Conservation (phyloP, 139 green algal species). For the Tetraselmis chui region DNA sequence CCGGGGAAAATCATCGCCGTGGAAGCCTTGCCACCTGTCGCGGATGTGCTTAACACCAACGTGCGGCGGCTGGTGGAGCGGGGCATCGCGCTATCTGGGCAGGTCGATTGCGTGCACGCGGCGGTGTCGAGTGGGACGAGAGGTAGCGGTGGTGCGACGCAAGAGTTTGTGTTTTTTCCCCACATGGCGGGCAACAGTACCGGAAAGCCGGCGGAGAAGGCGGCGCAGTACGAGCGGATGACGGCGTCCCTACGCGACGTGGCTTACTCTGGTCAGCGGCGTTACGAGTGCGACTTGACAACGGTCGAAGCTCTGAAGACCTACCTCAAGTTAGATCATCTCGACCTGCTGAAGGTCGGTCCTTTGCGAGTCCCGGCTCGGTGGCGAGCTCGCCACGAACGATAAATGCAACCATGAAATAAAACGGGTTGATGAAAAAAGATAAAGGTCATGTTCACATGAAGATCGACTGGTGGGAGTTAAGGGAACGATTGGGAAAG, state of each 20-base stretch:
- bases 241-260: slow-evolving; percentile 1
- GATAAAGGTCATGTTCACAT: too few species aligned
- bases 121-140: background rate
- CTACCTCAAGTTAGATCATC: background rate
- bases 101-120: slow-evolving; percentile 10
- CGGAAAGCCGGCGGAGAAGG: slow-evolving; percentile 14
- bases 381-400: too few species aligned
- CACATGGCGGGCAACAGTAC: slow-evolving; percentile 29
- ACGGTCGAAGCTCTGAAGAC: slow-evolving; percentile 12
- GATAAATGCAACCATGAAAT: slow-evolving; percentile 1
- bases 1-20: slow-evolving; percentile 7
- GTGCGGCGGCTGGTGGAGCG: slow-evolving; percentile 7
- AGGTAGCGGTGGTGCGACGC: too few species aligned
- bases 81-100: background rate
- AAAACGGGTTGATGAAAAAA: too few species aligned
- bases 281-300: background rate
- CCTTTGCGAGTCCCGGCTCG: too few species aligned
- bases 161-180: slow-evolving; percentile 17
- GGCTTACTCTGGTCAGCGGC: slow-evolving; percentile 1
- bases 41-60: slow-evolving; percentile 19
- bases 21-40: slow-evolving; percentile 19
- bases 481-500: too few species aligned
- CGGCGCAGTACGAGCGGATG: slow-evolving; percentile 6
- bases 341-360: slow-evolving; percentile 30
- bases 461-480: too few species aligned